Conservation (phyloP, 345 rosid genomes). For the Orychophragmus violaceus region DNA sequence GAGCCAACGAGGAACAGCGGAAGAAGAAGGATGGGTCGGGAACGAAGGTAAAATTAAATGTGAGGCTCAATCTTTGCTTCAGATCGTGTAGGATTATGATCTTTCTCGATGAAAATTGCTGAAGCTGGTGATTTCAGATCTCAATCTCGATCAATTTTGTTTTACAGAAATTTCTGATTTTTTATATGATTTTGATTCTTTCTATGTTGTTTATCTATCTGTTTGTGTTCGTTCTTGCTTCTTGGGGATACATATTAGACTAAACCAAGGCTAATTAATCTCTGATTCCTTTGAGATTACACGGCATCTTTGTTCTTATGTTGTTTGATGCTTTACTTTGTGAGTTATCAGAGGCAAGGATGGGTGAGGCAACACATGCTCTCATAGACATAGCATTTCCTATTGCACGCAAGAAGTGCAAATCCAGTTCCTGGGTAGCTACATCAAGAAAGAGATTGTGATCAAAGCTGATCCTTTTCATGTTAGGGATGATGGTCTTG, state of each 20-base stretch:
- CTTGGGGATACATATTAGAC: no score
- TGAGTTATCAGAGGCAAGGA: slow-evolving; percentile 63
- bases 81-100: neutral
- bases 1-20: no score
- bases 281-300: neutral
- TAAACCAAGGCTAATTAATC: neutral
- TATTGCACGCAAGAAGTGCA: no score
- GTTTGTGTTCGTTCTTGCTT: neutral
- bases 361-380: slow-evolving; percentile 68
- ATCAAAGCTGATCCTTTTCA: no score
- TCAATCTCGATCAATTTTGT: neutral
- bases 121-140: neutral
- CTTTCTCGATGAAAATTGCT: neutral
- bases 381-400: no score
- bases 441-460: no score
- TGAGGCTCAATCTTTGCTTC: no score
- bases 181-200: neutral
- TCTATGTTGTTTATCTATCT: neutral
- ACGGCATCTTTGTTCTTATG: neutral
- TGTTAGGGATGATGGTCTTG: neutral
- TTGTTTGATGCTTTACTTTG: neutral
- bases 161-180: neutral
- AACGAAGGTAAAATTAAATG: no score
- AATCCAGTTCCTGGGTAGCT: no score
- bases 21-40: no score